These are phyloP conservation scores for Chytridiales sp. DNA, from an alignment of 371 early-diverging fungal genomes.

Conservation along the genomic window DNA sequence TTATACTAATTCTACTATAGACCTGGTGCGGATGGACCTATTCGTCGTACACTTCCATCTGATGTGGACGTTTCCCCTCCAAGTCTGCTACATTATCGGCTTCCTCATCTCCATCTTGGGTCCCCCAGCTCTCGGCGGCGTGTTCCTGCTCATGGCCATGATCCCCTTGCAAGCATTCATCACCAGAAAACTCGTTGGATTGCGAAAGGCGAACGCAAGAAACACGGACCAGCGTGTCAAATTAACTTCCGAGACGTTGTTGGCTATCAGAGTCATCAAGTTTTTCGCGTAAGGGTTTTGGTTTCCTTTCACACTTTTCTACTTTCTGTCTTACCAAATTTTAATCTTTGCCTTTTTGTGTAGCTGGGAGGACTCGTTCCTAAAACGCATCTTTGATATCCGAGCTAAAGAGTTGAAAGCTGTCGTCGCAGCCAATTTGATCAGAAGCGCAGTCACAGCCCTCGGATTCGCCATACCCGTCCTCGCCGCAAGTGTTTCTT, in stretches of 20 bases:
- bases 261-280: constrained; percentile 36
- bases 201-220: constrained; percentile 30
- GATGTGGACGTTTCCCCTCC: constrained; percentile 36
- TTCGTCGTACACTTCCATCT: constrained; percentile 23
- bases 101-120: constrained; percentile 26
- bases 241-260: constrained; percentile 23
- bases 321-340: neutral
- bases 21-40: constrained; percentile 61
- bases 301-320: constrained; percentile 23
- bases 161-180: constrained; percentile 23
- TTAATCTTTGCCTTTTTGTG: neutral
- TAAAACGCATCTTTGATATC: constrained; percentile 26
- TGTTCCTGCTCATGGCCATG: constrained; percentile 31
- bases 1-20: constrained; percentile 25
- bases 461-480: constrained; percentile 62
- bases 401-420: constrained; percentile 44
- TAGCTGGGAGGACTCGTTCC: constrained; percentile 55
- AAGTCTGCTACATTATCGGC: constrained; percentile 22
- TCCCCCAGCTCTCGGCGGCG: constrained; percentile 36
- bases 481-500: constrained; percentile 51
- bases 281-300: no score
- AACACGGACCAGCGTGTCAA: constrained; percentile 35
- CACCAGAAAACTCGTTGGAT: constrained; percentile 17
- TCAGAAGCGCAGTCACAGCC: constrained; percentile 17
- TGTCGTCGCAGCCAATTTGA: constrained; percentile 9